Percentiles rank a stretch among this genome's conserved stretches.
Evolutionary conservation across 75 land plant genomes (phyloP).

Genomic region (Isoetes taiwanensis): DNA sequence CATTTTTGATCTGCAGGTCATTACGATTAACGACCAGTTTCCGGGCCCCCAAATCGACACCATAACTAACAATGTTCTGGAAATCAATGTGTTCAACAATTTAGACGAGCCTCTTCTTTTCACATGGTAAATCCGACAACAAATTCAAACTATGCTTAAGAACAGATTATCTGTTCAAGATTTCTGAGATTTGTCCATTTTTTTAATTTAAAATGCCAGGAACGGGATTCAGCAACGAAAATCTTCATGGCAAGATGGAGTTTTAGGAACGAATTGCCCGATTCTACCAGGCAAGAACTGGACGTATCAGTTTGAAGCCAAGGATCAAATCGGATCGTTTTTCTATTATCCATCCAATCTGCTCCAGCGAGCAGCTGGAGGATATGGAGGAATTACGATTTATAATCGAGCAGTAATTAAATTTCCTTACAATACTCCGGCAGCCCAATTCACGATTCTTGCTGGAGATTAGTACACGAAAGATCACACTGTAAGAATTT

Average conservation of each 20-base stretch:
- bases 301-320: conserved; percentile 77
- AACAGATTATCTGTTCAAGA: background rate
- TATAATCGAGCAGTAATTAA: conserved; percentile 43
- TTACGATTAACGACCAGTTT: conserved; percentile 31
- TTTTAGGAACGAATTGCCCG: conserved; percentile 76
- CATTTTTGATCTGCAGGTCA: conserved; percentile 21
- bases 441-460: conserved; percentile 49
- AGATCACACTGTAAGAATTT: too few species aligned
- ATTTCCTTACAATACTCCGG: conserved; percentile 58
- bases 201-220: conserved; percentile 26
- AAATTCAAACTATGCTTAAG: too few species aligned
- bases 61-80: conserved; percentile 35
- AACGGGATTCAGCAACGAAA: conserved; percentile 55
- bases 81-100: conserved; percentile 44
- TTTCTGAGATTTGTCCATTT: background rate
- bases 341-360: conserved; percentile 63
- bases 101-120: conserved; percentile 50
- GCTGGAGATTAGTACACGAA: conserved; percentile 88
- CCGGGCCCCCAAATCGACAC: conserved; percentile 37
- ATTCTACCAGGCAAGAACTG: conserved; percentile 68
- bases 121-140: conserved; percentile 30
- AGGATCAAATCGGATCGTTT: conserved; percentile 89
- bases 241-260: conserved; percentile 86
- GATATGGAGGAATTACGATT: conserved; percentile 56
- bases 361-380: conserved; percentile 71